A percentile compares a stretch with the other conserved stretches of the same genome.
phyloP scores from a whole-genome alignment of 2,329 filamentous ascomycete genomes.

The Colletotrichum sp. region DNA sequence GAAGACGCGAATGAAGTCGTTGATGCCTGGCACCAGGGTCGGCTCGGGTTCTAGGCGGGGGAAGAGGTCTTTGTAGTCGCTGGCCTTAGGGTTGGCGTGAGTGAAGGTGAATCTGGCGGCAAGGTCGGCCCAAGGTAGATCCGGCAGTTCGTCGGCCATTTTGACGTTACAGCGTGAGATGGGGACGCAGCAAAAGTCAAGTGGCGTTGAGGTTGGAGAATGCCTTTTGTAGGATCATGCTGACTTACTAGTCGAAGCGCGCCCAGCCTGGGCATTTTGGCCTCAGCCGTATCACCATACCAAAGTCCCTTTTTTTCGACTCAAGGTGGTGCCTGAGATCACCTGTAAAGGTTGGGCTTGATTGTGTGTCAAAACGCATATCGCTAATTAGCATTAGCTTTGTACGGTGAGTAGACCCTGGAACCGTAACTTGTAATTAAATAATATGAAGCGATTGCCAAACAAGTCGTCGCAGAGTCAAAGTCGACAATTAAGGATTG shows the following conservation, averaged over 20 bases:
- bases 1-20: constrained; percentile 19
- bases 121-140: constrained; percentile 19
- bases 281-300: neutral
- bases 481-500: neutral
- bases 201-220: neutral
- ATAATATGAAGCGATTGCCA: neutral
- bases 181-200: neutral
- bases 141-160: constrained; percentile 24
- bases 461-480: rapidly evolving
- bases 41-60: neutral
- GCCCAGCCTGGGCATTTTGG: neutral
- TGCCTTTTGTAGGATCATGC: neutral
- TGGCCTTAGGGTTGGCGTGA: neutral
- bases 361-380: neutral
- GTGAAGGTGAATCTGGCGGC: constrained; percentile 10
- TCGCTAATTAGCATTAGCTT: neutral
- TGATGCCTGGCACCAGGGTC: constrained; percentile 13
- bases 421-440: too few relatives aligned
- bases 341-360: rapidly evolving
- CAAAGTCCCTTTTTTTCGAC: neutral
- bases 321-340: rapidly evolving
- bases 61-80: constrained; percentile 8
- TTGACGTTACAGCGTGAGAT: neutral
- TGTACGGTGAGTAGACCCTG: neutral
- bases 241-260: neutral